Conservation (phyloP, 2,329 filamentous ascomycete species). For the Epichloe uncinata region DNA sequence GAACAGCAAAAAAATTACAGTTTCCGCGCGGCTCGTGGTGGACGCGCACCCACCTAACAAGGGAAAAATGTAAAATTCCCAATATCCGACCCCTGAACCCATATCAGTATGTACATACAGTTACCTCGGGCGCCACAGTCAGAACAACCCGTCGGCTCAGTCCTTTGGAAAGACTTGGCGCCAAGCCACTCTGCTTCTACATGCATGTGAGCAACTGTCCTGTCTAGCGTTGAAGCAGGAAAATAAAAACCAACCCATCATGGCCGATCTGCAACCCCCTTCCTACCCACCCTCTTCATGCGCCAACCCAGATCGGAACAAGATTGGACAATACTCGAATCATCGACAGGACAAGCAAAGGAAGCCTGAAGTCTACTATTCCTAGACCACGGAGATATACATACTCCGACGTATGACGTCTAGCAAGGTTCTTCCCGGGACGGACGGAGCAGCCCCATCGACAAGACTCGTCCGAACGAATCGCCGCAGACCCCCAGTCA, state of each 20-base stretch:
- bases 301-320: background rate
- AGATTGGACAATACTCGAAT: background rate
- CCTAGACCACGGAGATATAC: background rate
- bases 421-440: background rate
- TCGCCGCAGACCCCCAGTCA: background rate
- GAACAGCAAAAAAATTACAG: no score
- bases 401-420: background rate
- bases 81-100: no score
- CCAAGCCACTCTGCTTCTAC: no score
- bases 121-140: no score
- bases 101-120: background rate
- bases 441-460: background rate
- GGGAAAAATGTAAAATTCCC: no score
- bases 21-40: no score
- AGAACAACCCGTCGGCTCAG: no score
- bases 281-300: background rate
- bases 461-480: background rate
- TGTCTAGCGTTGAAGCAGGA: no score
- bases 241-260: no score
- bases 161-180: no score
- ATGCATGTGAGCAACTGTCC: no score
- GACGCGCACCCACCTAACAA: no score
- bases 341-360: background rate
- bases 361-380: background rate
- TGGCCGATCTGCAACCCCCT: background rate